Conservation (phyloP, 208 protist genomes). For the Crithidia thermophila region DNA sequence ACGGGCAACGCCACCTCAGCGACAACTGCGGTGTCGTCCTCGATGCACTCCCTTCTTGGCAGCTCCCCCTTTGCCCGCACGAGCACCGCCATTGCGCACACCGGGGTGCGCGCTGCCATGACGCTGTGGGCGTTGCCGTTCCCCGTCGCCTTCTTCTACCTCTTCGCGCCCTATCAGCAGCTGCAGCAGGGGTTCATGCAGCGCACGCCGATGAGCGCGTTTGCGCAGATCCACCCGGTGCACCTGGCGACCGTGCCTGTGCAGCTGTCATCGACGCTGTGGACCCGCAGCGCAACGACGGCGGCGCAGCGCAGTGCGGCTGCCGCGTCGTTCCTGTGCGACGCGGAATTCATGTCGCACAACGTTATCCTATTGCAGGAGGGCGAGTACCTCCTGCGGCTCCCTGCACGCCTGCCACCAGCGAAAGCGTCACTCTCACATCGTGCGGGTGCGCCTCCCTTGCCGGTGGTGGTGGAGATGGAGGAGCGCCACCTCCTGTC, state of each 20-base stretch:
- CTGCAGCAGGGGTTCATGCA: constrained; percentile 34
- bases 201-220: constrained; percentile 33
- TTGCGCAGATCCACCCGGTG: constrained; percentile 29
- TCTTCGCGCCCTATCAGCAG: constrained; percentile 40
- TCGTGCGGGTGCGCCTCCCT: too few relatives aligned
- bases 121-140: constrained; percentile 46
- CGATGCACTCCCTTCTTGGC: background rate
- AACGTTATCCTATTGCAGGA: constrained; percentile 36
- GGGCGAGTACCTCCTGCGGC: constrained; percentile 36
- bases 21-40: background rate
- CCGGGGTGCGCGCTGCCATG: background rate
- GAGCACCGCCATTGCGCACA: constrained; percentile 13
- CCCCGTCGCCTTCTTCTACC: constrained; percentile 46
- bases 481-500: constrained; percentile 24
- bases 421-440: background rate
- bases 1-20: background rate
- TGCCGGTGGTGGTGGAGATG: background rate
- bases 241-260: constrained; percentile 20
- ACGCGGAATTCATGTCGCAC: constrained; percentile 5
- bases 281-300: background rate
- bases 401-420: background rate
- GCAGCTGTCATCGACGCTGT: constrained; percentile 10
- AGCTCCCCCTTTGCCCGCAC: constrained; percentile 12
- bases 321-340: constrained; percentile 9
- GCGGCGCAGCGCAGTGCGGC: background rate